Base-by-base conservation (phyloP, 1,284 basidiomycete genomes). In the Xerocomus minutiporus region DNA sequence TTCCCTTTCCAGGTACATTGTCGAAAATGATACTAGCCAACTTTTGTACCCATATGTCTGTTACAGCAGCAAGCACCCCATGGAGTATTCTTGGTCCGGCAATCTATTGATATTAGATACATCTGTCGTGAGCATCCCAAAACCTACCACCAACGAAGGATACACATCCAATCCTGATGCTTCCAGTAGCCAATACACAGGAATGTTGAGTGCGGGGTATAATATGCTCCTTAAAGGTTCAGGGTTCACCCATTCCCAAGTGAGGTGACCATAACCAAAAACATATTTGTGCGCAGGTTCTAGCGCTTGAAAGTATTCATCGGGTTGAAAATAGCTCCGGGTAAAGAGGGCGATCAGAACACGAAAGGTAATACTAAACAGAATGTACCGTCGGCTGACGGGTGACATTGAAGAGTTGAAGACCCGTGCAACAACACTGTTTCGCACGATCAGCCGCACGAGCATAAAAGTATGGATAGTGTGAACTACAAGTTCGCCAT, bases 301-400 rank as follows among this genome's bases (percentile, higher is more conserved):
- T 40, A 97, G 80, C 8, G 93, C 83, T 68, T 99, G 97, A 64
- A 88, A 98, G 72, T 92, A 97, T 73, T 99, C 97, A 71, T 99
- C 97, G 2, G 97, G 96, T 68, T 98, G 95, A 69, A 99, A 99
- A 74, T 90, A 92, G 1, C 94, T 93, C 47, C 81, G 79, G 0
- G 91, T 94, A 25, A 76, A 71, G 12, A 94, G 65, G 0, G 89
- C 86, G 41, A 89, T 73, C 5, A 73, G 55, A 44, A 88, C 64
- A 43, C 88, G 83, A 58, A 82, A 62, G 41, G 60, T 44, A 26
- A 84, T 57, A 11, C 75, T 71, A 46, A 75, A 61, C 11, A 70
- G 40, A 46, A 64, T 53, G 17, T 11, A 20, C 36, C 55, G 51
- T 48, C 36, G 17, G 11, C 8, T 39, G 25, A 51, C n/a, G n/a